Conservation (phyloP, 2,329 filamentous ascomycete species). For the Aschersonia sp. region DNA sequence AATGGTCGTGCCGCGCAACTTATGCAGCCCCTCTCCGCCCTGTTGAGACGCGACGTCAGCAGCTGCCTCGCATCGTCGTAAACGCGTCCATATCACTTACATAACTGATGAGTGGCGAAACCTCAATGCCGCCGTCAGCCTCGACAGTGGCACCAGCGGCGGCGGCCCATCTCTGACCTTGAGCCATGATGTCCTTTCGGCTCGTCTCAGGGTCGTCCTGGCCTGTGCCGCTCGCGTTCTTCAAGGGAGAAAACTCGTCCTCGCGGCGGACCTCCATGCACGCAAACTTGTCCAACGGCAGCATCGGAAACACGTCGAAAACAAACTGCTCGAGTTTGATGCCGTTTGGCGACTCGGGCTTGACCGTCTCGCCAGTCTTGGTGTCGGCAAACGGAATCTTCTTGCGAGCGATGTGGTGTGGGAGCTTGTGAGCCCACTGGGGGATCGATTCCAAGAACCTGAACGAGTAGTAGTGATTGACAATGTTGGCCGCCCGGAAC, state of each 20-base stretch:
- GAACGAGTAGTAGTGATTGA: conserved; percentile 99
- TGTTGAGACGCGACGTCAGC: conserved; percentile 12
- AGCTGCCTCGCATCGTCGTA: background rate
- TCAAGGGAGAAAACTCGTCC: conserved; percentile 95
- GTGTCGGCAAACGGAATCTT: conserved; percentile 85
- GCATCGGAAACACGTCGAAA: conserved; percentile 92
- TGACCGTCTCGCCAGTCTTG: conserved; percentile 63
- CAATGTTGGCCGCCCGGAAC: conserved; percentile 96
- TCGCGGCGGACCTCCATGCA: conserved; percentile 92
- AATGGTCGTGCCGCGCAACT: conserved; percentile 36
- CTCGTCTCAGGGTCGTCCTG: conserved; percentile 93
- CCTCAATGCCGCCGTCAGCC: conserved; percentile 62
- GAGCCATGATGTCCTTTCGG: conserved; percentile 74
- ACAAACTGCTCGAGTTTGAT: conserved; percentile 99
- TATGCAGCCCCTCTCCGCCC: conserved; percentile 49
- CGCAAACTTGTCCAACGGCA: conserved; percentile 77
- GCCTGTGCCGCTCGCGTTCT: conserved; percentile 73
- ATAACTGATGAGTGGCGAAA: conserved; percentile 89
- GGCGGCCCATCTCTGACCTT: conserved; percentile 76
- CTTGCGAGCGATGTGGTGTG: conserved; percentile 93
- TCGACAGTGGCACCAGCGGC: conserved; percentile 63
- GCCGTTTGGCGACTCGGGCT: conserved; percentile 89
- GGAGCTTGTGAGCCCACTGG: conserved; percentile 69
- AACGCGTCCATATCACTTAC: conserved; percentile 40
- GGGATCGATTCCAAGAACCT: conserved; percentile 84